phyloP scores from a whole-genome alignment of 495 filamentous ascomycete genomes.

The Hypoxylon fuscum region DNA sequence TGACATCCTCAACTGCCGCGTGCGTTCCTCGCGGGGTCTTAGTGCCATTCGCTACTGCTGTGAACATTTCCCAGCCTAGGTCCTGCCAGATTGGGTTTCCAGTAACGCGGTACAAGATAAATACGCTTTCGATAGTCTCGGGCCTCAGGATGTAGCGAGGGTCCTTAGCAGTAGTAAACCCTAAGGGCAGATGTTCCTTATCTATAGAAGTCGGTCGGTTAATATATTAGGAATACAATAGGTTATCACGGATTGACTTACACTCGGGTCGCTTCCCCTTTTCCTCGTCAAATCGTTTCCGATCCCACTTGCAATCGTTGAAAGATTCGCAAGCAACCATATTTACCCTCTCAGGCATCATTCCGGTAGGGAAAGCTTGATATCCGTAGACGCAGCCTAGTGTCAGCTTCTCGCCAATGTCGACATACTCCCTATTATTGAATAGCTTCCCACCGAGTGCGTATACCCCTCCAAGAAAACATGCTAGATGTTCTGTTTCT shows the following conservation, averaged over 20 bases:
- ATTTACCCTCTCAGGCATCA: conserved; percentile 82
- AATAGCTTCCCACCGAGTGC: conserved; percentile 82
- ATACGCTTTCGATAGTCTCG: conserved; percentile 74
- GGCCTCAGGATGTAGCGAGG: conserved; percentile 60
- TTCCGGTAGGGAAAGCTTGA: conserved; percentile 75
- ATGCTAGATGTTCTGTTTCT: conserved; percentile 61
- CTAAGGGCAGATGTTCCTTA: conserved; percentile 44
- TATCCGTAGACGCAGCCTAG: conserved; percentile 92
- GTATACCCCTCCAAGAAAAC: conserved; percentile 87
- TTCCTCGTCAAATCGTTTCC: conserved; percentile 60
- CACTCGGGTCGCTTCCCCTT: conserved; percentile 39
- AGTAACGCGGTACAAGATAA: conserved; percentile 76
- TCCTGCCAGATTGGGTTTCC: conserved; percentile 70
- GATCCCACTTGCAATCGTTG: conserved; percentile 76
- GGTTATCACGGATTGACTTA: conserved; percentile 13
- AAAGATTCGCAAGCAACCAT: conserved; percentile 70
- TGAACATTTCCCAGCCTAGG: conserved; percentile 79
- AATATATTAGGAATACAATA: neutral
- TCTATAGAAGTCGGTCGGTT: conserved; percentile 10
- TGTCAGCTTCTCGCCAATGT: conserved; percentile 77
- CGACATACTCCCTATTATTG: conserved; percentile 69
- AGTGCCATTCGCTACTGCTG: conserved; percentile 67
- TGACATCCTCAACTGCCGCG: conserved; percentile 70
- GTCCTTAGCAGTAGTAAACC: conserved; percentile 52
- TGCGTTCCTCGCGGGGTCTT: conserved; percentile 66